Base-by-base conservation (phyloP, 2,329 filamentous ascomycete genomes). In the Diaporthe ampelina region DNA sequence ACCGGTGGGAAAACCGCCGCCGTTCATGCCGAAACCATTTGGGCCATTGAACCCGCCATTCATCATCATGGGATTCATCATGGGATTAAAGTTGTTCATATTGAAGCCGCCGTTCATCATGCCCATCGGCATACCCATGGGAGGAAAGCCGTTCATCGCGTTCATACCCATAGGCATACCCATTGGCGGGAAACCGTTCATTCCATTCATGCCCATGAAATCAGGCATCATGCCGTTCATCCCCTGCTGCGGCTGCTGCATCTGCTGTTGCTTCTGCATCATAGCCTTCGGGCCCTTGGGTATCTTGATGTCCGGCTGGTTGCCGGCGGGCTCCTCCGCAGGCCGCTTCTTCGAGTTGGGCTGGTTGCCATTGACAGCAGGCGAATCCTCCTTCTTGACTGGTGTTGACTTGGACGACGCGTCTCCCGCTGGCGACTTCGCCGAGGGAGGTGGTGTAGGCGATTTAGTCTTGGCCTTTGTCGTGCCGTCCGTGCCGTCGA, bases 291-390 rank as follows among this genome's bases (percentile, higher is more conserved):
- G 91, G 0, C 87, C 91, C 78, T 92, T 93, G 59, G 91, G 90
- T 54, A 92, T 90, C 78, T 92, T 93, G 61, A 91, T 89, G 56
- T 92, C 89, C 80, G 89, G 90, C 54, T 90, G 89, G 77, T 93
- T 92, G 78, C 92, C 90, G 9, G 89, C 84, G 43, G 88, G 88
- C 70, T 95, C 93, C 48, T 96, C 94, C 19, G 95, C 95, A 15
- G 93, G 90, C 29, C 97, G 91, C 85, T 98, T 99, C 85, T 94
- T 97, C 35, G 90, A 85, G 73, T 83, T 75, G 26, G 77, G 75
- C 24, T 75, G 70, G n/a, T 80, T 79, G 43, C 78, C 78, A 45
- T 77, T 76, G 56, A 74, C 75, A 17, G 79, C 77, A 73, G 35
- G 79, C 77, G 72, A 78, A 80, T 76, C 79, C 83, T 75, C 68